Evolutionary conservation across 2,329 filamentous ascomycete species (phyloP).

Genomic region (Pestalotiopsis sp.): DNA sequence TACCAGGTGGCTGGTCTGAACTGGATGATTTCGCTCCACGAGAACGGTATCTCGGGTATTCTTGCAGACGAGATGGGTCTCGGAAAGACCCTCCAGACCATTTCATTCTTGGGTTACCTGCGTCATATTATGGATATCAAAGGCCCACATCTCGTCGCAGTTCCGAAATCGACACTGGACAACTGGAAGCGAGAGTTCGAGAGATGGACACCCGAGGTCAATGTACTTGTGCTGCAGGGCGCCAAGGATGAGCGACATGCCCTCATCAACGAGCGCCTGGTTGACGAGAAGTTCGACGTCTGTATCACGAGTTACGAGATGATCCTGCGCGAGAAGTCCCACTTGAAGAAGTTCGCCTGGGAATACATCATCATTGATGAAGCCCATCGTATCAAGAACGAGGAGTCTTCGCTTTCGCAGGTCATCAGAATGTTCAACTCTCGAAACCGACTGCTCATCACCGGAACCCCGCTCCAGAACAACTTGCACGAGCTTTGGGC

Average conservation of each 20-base stretch:
- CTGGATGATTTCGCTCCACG: constrained; percentile 96
- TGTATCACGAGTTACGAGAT: constrained; percentile 99
- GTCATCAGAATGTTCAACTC: constrained; percentile 97
- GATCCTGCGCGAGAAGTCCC: constrained; percentile 92
- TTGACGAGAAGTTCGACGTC: constrained; percentile 95
- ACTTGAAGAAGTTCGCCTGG: constrained; percentile 97
- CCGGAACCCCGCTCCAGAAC: constrained; percentile 95
- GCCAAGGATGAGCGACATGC: constrained; percentile 90
- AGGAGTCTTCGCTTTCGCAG: constrained; percentile 94
- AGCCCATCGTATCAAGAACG: constrained; percentile 98
- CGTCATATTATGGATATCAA: constrained; percentile 88
- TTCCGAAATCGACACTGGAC: constrained; percentile 96
- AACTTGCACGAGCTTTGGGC: constrained; percentile 98
- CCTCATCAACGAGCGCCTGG: constrained; percentile 87
- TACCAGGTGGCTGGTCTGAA: constrained; percentile 96
- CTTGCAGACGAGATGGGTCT: constrained; percentile 98
- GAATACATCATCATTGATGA: constrained; percentile 99
- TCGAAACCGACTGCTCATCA: constrained; percentile 91
- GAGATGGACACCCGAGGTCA: constrained; percentile 93
- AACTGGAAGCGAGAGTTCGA: constrained; percentile 97
- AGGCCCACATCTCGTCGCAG: constrained; percentile 87
- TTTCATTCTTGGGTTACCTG: constrained; percentile 93
- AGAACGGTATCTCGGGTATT: constrained; percentile 98
- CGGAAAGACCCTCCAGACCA: constrained; percentile 96
- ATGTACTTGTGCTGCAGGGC: constrained; percentile 91